Base-by-base conservation (phyloP, 306 rosid species). In the Ormosia semicastrata region DNA sequence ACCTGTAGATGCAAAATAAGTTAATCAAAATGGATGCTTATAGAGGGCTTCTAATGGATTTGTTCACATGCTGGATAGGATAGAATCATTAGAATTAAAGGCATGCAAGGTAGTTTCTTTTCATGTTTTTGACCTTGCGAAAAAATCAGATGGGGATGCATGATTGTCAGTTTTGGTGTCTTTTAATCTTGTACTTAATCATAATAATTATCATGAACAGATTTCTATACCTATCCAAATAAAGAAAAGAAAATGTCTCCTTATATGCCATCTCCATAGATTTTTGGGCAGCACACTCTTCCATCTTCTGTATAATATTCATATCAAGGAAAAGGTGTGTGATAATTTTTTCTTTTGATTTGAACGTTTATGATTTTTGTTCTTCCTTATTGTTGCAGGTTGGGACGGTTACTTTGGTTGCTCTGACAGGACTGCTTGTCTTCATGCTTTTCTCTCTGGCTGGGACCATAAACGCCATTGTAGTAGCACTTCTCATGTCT, bases 401-500 rank as follows among this genome's bases (percentile, higher is more conserved):
- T 84, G 99, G 99, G 73, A 71, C 85, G 2, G 77, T 93, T 71
- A 66, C 89, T 78, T 66, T 84, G 74, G 85, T 95, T 83, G 82
- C 91, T 65, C 66, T 90, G 75, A 90, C 99, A 49, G 99, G 99
- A 57, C 77, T 93, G 85, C 89, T 93, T 72, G 87, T 92, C 79
- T 95, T 95, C 78, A 78, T 69, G 90, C 90, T 95, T 82, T 95
- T 95, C 98, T 89, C 92, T 78, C 75, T 90, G 87, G 85, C 92
- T 18, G 99, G 97, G 62, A 93, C 98, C 59, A 36, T 90, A 85
- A 95, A 90, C 74, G 99, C 94, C 65, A 32, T 95, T 41, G 78
- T 90, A 34, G 77, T 95, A 76, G 86, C 94, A 37, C 89, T 95
- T 69, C 87, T 95, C 15, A 24, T 93, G 59, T 90, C 99, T 15